Evolutionary conservation across 23 red algal genomes (phyloP), one percentile per base, ranked within the genome.

Genomic region (Gracilaria caudata): DNA sequence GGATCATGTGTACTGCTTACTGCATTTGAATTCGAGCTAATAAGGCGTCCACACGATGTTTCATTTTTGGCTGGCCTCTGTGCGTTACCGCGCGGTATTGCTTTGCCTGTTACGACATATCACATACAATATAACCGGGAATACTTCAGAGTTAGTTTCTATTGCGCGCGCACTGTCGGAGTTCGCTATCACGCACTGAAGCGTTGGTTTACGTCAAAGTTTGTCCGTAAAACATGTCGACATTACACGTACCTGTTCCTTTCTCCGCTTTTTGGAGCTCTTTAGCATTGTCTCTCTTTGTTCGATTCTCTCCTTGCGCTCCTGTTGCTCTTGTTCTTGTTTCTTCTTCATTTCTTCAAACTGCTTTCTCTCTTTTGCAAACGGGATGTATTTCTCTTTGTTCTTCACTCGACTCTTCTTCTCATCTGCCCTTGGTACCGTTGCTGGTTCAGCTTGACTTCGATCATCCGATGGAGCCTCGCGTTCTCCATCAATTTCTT

Each of bases 11-110:
- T 80, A 49, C 35, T 80, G 51, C 51, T 57, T 34, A 61, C 36
- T 89, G 72, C 58, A 35, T 66, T 63, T 85, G 61, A 49, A 85
- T 85, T 7, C 81, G 59, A 35, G 76, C 75, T 19, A 91, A 61
- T 64, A 91, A 49, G 38, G 58, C 63, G 37, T 91, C 77, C 9
- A 91, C 30, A 20, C 77, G 75, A 59, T 81, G 87, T 66, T 82
- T 82, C 58, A 91, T 54, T 56, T 58, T 74, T 17, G 87, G 87
- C 63, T 91, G 87, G 41, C 87, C 87, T 33, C 66, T 53, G n/a
- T 60, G 65, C 7, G 87, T 91, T 21, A 63, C 53, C 47, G 47
- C 29, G n/a, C 87, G 75, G 39, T 75, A 82, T 26, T 74, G 87
- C 66, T 91, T 91, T 21, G 77, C 36, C 87, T 91, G 59, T 58